These are phyloP conservation scores for Heterobasidion irregulare DNA, from an alignment of 1,284 basidiomycete species.

Conservation along the genomic window DNA sequence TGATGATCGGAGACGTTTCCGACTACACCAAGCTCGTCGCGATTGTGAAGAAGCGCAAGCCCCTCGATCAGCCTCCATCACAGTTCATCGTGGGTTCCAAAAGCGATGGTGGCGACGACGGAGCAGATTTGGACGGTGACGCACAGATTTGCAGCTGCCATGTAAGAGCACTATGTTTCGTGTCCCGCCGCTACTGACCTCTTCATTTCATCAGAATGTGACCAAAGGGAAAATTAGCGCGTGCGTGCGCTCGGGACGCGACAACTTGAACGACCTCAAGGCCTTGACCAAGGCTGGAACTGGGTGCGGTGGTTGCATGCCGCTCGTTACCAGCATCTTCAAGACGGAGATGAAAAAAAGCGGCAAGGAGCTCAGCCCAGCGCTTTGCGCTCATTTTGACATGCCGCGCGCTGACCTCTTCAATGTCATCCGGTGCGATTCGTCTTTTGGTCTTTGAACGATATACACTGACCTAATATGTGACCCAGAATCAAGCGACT, in stretches of 20 bases:
- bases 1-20: background rate
- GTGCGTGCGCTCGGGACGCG: background rate
- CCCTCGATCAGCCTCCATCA: background rate
- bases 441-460: background rate
- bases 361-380: background rate
- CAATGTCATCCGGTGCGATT: background rate
- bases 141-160: background rate
- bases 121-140: background rate
- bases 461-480: no score
- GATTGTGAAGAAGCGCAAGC: background rate
- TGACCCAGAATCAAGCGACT: background rate
- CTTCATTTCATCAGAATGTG: background rate
- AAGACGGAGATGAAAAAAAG: slow-evolving; percentile 1
- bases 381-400: background rate
- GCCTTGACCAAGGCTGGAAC: background rate
- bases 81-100: slow-evolving; percentile 1
- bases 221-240: background rate
- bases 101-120: background rate
- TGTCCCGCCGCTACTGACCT: background rate
- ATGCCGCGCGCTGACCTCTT: background rate
- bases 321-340: background rate
- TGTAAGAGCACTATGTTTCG: background rate
- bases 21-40: background rate
- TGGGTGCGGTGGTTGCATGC: background rate
- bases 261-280: background rate